Conservation (phyloP, 345 rosid species). For the Aquilaria malaccensis region DNA sequence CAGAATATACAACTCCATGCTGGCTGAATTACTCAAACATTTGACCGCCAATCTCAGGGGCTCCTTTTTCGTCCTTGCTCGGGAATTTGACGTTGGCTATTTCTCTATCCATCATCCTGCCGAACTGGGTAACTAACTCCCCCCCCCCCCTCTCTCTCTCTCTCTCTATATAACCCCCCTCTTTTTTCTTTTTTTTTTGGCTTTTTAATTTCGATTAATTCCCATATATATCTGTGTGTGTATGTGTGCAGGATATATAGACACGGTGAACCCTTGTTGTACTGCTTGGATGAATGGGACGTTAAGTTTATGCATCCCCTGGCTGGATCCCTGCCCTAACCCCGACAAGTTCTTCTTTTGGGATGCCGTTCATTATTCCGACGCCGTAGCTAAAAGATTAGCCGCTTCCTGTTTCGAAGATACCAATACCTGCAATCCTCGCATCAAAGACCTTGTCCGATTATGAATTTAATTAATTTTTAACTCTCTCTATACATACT, state of each 20-base stretch:
- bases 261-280: slow-evolving; percentile 40
- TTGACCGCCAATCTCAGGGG: slow-evolving; percentile 22
- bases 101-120: slow-evolving; percentile 32
- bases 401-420: slow-evolving; percentile 30
- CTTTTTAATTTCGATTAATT: not conserved
- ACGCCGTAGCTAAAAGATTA: slow-evolving; percentile 16
- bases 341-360: slow-evolving; percentile 29
- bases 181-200: not conserved
- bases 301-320: slow-evolving; percentile 28
- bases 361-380: slow-evolving; percentile 41
- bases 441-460: slow-evolving; percentile 22
- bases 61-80: slow-evolving; percentile 23
- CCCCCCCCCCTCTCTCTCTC: not conserved
- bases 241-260: slow-evolving; percentile 21
- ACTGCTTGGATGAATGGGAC: slow-evolving; percentile 36
- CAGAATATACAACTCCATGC: slow-evolving; percentile 21
- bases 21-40: slow-evolving; percentile 19
- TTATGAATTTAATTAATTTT: not conserved
- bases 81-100: slow-evolving; percentile 19
- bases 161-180: not conserved
- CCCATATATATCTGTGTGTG: too few relatives aligned
- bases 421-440: slow-evolving; percentile 28
- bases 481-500: not conserved
- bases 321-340: slow-evolving; percentile 20
- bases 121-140: slow-evolving; percentile 18